Evolutionary conservation across 768 basidiomycete genomes (phyloP).

Genomic region (Xerocomus potaroensis): DNA sequence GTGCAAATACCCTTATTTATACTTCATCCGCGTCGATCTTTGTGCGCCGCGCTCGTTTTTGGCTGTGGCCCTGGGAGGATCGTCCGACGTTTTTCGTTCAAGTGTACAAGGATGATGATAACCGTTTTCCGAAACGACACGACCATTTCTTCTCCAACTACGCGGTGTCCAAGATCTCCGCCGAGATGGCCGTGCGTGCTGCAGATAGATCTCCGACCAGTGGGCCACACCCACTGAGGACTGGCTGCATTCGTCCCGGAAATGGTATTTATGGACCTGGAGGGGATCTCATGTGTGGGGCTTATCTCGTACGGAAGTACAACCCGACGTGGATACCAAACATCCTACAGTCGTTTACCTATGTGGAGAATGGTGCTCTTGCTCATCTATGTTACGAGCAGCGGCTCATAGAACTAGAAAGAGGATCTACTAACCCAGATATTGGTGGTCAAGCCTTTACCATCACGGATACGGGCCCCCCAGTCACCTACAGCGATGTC

Average conservation of each 20-base stretch:
- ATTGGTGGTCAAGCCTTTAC: conserved; percentile 71
- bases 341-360: conserved; percentile 59
- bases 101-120: conserved; percentile 58
- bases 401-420: conserved; percentile 54
- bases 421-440: conserved; percentile 47
- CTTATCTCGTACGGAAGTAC: conserved; percentile 53
- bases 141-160: conserved; percentile 76
- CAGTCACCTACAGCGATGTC: conserved; percentile 59
- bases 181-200: conserved; percentile 46
- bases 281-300: conserved; percentile 64
- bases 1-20: conserved; percentile 58
- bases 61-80: conserved; percentile 74
- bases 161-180: conserved; percentile 58
- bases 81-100: conserved; percentile 57
- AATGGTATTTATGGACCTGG: conserved; percentile 75
- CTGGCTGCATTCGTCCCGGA: conserved; percentile 74
- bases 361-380: conserved; percentile 73
- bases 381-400: conserved; percentile 73
- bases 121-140: conserved; percentile 46
- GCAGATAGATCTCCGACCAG: conserved; percentile 36
- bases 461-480: conserved; percentile 61
- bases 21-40: conserved; percentile 71
- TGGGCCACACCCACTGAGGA: conserved; percentile 42
- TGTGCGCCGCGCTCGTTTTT: conserved; percentile 54
- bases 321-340: conserved; percentile 62